Conservation (phyloP, 2,329 filamentous ascomycete genomes). For the Talaromyces sp. region DNA sequence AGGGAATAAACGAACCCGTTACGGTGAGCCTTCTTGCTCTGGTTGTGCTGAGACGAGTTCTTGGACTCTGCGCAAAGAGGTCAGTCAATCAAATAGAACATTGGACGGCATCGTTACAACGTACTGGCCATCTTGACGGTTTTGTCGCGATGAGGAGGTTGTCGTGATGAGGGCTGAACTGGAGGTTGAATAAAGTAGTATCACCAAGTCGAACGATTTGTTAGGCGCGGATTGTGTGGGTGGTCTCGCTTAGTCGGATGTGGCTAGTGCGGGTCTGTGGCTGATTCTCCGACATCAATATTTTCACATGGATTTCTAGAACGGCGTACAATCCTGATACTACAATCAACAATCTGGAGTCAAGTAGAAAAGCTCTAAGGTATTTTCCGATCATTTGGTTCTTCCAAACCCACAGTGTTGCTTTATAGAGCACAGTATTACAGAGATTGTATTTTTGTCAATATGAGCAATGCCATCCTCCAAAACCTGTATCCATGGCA, state of each 20-base stretch:
- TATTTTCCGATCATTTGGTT: no score
- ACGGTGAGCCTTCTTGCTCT: constrained; percentile 96
- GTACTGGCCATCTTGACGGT: constrained; percentile 48
- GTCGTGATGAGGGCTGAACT: constrained; percentile 31
- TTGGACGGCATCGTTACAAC: constrained; percentile 21
- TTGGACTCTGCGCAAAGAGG: constrained; percentile 72
- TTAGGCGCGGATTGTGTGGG: constrained; percentile 41
- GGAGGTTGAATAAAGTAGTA: constrained; percentile 18
- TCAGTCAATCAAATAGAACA: neutral
- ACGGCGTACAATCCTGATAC: no score
- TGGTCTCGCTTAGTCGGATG: constrained; percentile 38
- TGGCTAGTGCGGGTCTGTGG: constrained; percentile 10
- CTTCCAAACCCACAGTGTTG: no score
- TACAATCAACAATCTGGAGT: no score
- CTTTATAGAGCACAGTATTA: no score
- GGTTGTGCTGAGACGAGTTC: constrained; percentile 99
- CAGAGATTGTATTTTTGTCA: no score
- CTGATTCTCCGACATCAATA: neutral
- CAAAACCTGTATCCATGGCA: neutral
- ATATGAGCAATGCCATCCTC: neutral
- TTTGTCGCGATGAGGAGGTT: constrained; percentile 38
- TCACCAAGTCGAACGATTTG: constrained; percentile 18
- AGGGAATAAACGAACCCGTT: constrained; percentile 72
- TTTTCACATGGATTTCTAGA: neutral
- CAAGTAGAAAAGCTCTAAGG: no score